Evolutionary conservation across 495 filamentous ascomycete species (phyloP).

Genomic region (Ramalina intermedia): DNA sequence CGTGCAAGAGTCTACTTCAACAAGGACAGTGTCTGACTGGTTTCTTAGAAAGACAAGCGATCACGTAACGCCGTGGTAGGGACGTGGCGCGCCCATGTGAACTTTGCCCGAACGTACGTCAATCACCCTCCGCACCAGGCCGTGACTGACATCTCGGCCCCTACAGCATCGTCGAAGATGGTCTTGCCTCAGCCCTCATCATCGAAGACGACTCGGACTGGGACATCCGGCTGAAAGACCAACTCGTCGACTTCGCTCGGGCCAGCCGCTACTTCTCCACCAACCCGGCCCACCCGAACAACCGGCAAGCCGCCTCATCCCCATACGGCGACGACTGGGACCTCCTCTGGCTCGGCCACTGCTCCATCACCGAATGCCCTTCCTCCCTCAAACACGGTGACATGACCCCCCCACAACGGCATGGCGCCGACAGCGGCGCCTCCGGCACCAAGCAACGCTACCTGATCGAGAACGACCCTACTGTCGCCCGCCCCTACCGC

Average conservation of each 20-base stretch:
- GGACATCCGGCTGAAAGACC: slow-evolving; percentile 36
- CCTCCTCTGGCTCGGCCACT: slow-evolving; percentile 41
- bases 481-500: slow-evolving; percentile 11
- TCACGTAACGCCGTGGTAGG: slow-evolving; percentile 14
- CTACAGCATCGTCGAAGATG: slow-evolving; percentile 27
- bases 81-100: slow-evolving; percentile 28
- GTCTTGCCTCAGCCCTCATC: slow-evolving; percentile 33
- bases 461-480: slow-evolving; percentile 18
- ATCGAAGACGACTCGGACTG: slow-evolving; percentile 46
- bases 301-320: slow-evolving; percentile 18
- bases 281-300: slow-evolving; percentile 5
- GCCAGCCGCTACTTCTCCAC: slow-evolving; percentile 18
- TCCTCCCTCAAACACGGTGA: background rate
- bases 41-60: background rate
- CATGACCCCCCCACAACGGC: background rate
- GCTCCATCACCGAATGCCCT: slow-evolving; percentile 23
- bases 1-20: background rate
- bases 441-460: slow-evolving; percentile 8
- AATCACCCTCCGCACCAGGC: background rate
- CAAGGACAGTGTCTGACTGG: too few species aligned
- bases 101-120: slow-evolving; percentile 17
- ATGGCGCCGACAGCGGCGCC: background rate
- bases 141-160: background rate
- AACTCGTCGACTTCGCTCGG: slow-evolving; percentile 33
- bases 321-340: slow-evolving; percentile 48